These are phyloP conservation scores for Sugiyamaella castrensis DNA, from an alignment of 1,139 yeast genomes.

Conservation along the genomic window DNA sequence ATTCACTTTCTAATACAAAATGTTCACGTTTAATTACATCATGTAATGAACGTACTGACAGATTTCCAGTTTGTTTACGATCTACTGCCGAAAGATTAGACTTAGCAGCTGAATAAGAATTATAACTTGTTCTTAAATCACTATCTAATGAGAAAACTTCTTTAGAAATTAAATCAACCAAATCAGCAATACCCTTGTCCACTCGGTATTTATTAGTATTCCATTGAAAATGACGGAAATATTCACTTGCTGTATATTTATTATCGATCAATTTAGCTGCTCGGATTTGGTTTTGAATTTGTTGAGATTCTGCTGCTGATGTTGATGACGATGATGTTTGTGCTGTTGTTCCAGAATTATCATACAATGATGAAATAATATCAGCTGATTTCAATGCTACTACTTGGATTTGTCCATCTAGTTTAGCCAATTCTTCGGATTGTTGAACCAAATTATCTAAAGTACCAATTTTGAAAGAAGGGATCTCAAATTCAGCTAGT, in stretches of 20 bases:
- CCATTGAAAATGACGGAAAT: constrained; percentile 79
- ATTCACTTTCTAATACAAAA: constrained; percentile 81
- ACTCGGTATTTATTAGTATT: constrained; percentile 79
- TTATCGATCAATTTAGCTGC: constrained; percentile 52
- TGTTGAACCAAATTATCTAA: constrained; percentile 87
- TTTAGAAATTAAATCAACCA: constrained; percentile 64
- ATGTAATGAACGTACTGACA: constrained; percentile 85
- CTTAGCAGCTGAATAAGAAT: constrained; percentile 75
- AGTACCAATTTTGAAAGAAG: constrained; percentile 93
- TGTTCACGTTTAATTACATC: constrained; percentile 83
- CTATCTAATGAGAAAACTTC: constrained; percentile 81
- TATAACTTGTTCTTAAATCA: constrained; percentile 71
- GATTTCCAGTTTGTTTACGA: constrained; percentile 86
- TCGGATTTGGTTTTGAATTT: constrained; percentile 35
- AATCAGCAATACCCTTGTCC: constrained; percentile 76
- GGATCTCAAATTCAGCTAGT: constrained; percentile 53
- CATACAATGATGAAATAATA: constrained; percentile 54
- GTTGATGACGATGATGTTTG: constrained; percentile 23
- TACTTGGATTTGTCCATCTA: constrained; percentile 69
- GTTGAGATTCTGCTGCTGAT: constrained; percentile 2
- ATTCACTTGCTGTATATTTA: constrained; percentile 47
- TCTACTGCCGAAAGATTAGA: constrained; percentile 84
- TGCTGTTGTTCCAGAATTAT: too few relatives aligned
- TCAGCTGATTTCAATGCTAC: constrained; percentile 76
- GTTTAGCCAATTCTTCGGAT: constrained; percentile 80